A percentile compares a stretch with the other conserved stretches of the same genome.
Evolutionary conservation across 495 filamentous ascomycete species (phyloP).

Genomic region (Penicillium angulare): DNA sequence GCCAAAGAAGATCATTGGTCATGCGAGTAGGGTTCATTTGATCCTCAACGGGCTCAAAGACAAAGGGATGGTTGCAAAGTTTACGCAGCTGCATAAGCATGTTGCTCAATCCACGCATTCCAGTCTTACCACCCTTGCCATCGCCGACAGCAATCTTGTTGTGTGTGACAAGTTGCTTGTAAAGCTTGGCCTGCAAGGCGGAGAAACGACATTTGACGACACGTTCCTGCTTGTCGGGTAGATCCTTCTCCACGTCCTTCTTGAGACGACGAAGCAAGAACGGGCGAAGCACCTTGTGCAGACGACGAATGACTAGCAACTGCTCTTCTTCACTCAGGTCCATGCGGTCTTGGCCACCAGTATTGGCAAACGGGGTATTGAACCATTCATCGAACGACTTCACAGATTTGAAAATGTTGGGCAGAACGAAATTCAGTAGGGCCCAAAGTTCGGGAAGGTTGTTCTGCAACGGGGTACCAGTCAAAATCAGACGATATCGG

Average conservation of each 20-base stretch:
- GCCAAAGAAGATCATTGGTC: conserved; percentile 92
- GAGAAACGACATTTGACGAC: conserved; percentile 99
- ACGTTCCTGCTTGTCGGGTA: conserved; percentile 97
- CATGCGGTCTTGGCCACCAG: conserved; percentile 97
- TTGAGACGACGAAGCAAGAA: conserved; percentile 98
- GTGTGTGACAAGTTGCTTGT: conserved; percentile 93
- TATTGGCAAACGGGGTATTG: conserved; percentile 98
- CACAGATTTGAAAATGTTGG: conserved; percentile 98
- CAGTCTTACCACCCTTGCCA: conserved; percentile 92
- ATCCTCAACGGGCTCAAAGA: conserved; percentile 95
- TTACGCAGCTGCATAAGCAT: conserved; percentile 99
- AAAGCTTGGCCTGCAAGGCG: conserved; percentile 85
- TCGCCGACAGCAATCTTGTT: conserved; percentile 93
- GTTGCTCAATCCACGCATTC: conserved; percentile 93
- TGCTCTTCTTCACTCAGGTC: conserved; percentile 99
- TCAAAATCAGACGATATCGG: conserved; percentile 92
- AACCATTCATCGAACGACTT: conserved; percentile 99
- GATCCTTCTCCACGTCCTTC: conserved; percentile 98
- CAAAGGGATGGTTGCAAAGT: conserved; percentile 98
- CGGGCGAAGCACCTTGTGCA: conserved; percentile 95
- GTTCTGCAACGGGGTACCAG: conserved; percentile 95
- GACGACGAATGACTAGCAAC: conserved; percentile 93
- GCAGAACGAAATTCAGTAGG: conserved; percentile 95
- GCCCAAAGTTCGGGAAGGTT: conserved; percentile 96
- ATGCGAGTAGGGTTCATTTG: conserved; percentile 88